Conservation (phyloP, 2,329 filamentous ascomycete genomes). For the Ophiostoma quercus region DNA sequence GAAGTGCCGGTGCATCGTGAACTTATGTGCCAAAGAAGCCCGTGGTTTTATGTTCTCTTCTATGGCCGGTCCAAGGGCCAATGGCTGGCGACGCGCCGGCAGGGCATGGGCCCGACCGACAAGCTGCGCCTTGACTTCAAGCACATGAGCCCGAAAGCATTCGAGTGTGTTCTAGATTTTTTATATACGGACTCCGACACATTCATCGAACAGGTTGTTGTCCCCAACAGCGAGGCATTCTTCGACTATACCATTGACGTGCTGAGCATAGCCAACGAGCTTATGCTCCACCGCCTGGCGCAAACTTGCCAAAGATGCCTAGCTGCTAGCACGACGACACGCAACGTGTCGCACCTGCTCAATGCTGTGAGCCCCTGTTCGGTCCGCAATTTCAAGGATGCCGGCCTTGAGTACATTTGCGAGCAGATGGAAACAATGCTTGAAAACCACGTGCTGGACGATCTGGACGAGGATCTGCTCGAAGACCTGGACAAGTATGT, state of each 20-base stretch:
- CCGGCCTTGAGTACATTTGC: slow-evolving; percentile 84
- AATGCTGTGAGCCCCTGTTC: slow-evolving; percentile 82
- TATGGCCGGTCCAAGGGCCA: slow-evolving; percentile 77
- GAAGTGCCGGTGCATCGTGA: slow-evolving; percentile 70
- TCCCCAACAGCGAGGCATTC: slow-evolving; percentile 71
- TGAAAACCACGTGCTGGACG: slow-evolving; percentile 80
- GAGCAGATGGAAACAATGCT: slow-evolving; percentile 87
- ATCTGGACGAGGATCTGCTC: slow-evolving; percentile 79
- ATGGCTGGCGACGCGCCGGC: slow-evolving; percentile 72
- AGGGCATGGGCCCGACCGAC: slow-evolving; percentile 34
- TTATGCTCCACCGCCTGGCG: slow-evolving; percentile 88
- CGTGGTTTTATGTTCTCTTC: slow-evolving; percentile 88
- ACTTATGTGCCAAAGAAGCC: slow-evolving; percentile 75
- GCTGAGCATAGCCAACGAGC: slow-evolving; percentile 81
- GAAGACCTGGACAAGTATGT: slow-evolving; percentile 74
- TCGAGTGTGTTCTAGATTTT: slow-evolving; percentile 71
- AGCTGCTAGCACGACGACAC: slow-evolving; percentile 75
- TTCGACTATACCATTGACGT: slow-evolving; percentile 87
- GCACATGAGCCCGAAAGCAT: slow-evolving; percentile 68
- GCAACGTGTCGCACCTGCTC: slow-evolving; percentile 79
- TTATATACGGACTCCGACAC: slow-evolving; percentile 78
- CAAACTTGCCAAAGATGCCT: slow-evolving; percentile 84
- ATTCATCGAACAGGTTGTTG: slow-evolving; percentile 72
- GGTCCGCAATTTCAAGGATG: slow-evolving; percentile 79
- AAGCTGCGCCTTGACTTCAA: slow-evolving; percentile 63